A percentile compares a stretch with the other conserved stretches of the same genome.
phyloP scores from a whole-genome alignment of 1,284 basidiomycete genomes.

The Cutaneotrichosporon spelunceum region DNA sequence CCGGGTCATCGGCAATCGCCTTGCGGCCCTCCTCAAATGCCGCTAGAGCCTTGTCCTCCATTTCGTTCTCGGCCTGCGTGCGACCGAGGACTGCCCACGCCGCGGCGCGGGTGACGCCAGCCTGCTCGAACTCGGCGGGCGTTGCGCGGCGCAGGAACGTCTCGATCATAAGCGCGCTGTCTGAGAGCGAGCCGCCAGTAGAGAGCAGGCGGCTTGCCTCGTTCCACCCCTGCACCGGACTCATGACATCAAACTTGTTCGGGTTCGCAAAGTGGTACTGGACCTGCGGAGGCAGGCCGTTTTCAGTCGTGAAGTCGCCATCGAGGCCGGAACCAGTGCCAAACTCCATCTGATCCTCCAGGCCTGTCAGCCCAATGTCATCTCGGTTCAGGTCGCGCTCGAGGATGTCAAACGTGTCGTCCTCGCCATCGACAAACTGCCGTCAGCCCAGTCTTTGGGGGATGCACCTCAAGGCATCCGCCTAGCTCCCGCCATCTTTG shows the following conservation, averaged over 20 bases:
- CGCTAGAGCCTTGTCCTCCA: constrained; percentile 57
- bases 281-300: constrained; percentile 68
- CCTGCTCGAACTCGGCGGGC: constrained; percentile 25
- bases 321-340: constrained; percentile 28
- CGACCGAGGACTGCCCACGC: constrained; percentile 93
- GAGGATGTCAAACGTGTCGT: constrained; percentile 45
- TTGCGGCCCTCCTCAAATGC: constrained; percentile 66
- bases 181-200: constrained; percentile 75
- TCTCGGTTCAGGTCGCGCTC: constrained; percentile 46
- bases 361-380: constrained; percentile 35
- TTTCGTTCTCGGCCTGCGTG: constrained; percentile 92
- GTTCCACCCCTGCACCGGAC: constrained; percentile 29
- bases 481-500: neutral
- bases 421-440: constrained; percentile 48
- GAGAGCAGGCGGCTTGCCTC: constrained; percentile 58
- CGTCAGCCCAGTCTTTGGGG: neutral
- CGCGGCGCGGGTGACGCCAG: constrained; percentile 61
- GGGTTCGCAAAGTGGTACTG: constrained; percentile 70
- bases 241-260: constrained; percentile 24
- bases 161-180: constrained; percentile 79
- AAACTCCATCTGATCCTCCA: constrained; percentile 47
- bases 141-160: constrained; percentile 64
- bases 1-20: constrained; percentile 65
- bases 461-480: constrained; percentile 7
- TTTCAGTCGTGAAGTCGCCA: constrained; percentile 53